Conservation (phyloP, 306 rosid genomes). For the Prinsepia uniflora region DNA sequence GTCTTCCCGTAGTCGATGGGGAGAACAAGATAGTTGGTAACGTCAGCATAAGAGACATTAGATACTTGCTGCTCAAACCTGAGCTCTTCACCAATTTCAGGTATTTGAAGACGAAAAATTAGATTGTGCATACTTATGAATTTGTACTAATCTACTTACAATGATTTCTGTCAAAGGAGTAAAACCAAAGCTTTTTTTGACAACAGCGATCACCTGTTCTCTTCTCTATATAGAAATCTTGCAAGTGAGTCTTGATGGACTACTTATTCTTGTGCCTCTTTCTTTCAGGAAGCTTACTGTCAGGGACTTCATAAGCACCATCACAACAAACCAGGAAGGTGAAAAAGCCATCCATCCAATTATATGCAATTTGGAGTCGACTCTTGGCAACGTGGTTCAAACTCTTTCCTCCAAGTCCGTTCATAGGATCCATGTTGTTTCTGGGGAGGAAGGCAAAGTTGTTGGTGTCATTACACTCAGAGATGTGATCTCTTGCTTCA, state of each 20-base stretch:
- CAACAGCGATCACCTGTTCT: neutral
- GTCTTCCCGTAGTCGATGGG: slow-evolving; percentile 76
- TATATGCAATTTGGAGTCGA: slow-evolving; percentile 63
- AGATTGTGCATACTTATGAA: neutral
- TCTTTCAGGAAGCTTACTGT: slow-evolving; percentile 70
- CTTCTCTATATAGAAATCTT: neutral
- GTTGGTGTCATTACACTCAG: slow-evolving; percentile 78
- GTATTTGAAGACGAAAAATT: slow-evolving; percentile 30
- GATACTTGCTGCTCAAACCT: slow-evolving; percentile 64
- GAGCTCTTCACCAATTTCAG: slow-evolving; percentile 80
- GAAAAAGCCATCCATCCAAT: slow-evolving; percentile 48
- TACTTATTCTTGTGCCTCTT: slow-evolving; percentile 11
- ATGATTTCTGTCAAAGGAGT: neutral
- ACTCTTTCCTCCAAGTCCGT: slow-evolving; percentile 67
- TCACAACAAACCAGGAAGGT: slow-evolving; percentile 30
- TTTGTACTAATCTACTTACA: neutral
- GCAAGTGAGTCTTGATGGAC: neutral
- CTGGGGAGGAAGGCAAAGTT: slow-evolving; percentile 45
- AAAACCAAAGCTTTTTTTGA: neutral
- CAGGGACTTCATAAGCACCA: slow-evolving; percentile 55
- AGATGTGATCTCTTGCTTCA: slow-evolving; percentile 90
- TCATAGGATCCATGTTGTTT: slow-evolving; percentile 70
- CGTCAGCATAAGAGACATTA: slow-evolving; percentile 67
- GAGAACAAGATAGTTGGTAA: slow-evolving; percentile 72
- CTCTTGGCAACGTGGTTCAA: slow-evolving; percentile 57